Evolutionary conservation across 2,329 filamentous ascomycete genomes (phyloP).

Genomic region (Hypoxylon sp.): DNA sequence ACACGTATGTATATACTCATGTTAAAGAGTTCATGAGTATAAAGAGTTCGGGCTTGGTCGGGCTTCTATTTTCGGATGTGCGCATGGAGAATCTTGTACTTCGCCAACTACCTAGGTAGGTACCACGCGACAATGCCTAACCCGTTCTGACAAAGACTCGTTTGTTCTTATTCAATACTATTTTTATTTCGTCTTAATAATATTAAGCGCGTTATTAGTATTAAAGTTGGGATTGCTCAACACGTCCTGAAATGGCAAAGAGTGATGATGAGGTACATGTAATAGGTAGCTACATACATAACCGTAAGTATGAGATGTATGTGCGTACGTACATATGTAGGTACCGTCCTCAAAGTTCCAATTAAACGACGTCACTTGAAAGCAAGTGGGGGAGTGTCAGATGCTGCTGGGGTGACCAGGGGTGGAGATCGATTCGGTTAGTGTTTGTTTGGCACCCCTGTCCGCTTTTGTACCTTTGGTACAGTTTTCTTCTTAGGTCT

Average conservation of each 20-base stretch:
- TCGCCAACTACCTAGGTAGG: slow-evolving; percentile 17
- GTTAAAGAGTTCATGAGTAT: too few species aligned
- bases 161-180: background rate
- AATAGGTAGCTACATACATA: too few species aligned
- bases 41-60: slow-evolving; percentile 24
- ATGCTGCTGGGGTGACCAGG: slow-evolving; percentile 35
- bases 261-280: too few species aligned
- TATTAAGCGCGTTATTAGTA: too few species aligned
- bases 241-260: too few species aligned
- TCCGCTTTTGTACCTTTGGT: slow-evolving; percentile 19
- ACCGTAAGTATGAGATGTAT: too few species aligned
- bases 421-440: slow-evolving; percentile 34
- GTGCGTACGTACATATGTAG: too few species aligned
- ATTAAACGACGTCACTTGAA: slow-evolving; percentile 43
- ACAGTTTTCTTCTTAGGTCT: slow-evolving; percentile 3
- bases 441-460: slow-evolving; percentile 40
- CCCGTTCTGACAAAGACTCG: slow-evolving; percentile 11
- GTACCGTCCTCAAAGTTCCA: too few species aligned
- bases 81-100: slow-evolving; percentile 27
- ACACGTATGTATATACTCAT: too few species aligned
- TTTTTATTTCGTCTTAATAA: too few species aligned
- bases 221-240: too few species aligned
- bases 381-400: slow-evolving; percentile 29
- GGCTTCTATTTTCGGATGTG: slow-evolving; percentile 39
- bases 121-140: slow-evolving; percentile 28